Evolutionary conservation across 2,329 filamentous ascomycete species (phyloP), one percentile per base, ranked within the genome.

Genomic region (Phoma herbarum): DNA sequence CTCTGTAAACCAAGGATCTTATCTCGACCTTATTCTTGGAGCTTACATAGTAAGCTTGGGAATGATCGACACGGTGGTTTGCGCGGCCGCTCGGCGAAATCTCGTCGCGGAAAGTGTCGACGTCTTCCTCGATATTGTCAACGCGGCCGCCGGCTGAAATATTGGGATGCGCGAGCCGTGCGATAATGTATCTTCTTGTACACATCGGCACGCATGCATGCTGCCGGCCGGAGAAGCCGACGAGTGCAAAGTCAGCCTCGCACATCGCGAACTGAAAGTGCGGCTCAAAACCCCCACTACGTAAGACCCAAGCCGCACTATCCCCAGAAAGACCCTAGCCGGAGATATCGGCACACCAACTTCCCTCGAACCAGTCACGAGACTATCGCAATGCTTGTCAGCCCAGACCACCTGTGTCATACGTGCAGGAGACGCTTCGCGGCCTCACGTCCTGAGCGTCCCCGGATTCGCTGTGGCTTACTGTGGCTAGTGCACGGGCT

Each of bases 391-490:
- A 42, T 59, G 50, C 56, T 25, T 59, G 47, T 54, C 28, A 51
- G 62, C 59, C 59, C 58, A 65, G 52, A 47, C 50, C 37, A 44
- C 20, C 44, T 59, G 61, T 68, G 66, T 69, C 68, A 68, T 69
- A 61, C 56, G n/a, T 64, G 62, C 63, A 59, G 56, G 31, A 53
- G 12, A 29, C 9, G 31, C 28, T 54, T 42, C 59, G 62, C 50
- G 54, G 61, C 63, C 56, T 64, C 54, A 50, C 56, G 55, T 47
- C 28, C 26, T 22, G 49, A 29, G 31, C 37, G 59, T 29, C 33
- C 46, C 45, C 59, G 59, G 67, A 70, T 69, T 70, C 65, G 67
- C 52, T 69, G 67, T 69, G 67, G 67, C 67, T 63, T 63, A 53
- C 20, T 59, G 66, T 68, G 65, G 66, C 65, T 68, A 57, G 63